Evolutionary conservation across 495 filamentous ascomycete genomes (phyloP).

Genomic region (Thermothielavioides terrestris): DNA sequence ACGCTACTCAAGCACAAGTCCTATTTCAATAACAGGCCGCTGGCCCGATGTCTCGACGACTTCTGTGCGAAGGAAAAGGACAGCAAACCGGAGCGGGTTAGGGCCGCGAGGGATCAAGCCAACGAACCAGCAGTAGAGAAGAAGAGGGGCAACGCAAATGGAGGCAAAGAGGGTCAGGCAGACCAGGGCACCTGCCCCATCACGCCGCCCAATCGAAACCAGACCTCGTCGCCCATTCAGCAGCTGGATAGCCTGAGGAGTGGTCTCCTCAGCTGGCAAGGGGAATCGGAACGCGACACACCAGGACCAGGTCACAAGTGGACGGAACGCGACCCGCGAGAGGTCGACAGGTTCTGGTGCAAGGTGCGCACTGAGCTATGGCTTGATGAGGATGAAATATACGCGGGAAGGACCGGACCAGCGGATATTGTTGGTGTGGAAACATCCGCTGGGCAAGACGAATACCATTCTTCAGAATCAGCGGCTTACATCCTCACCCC

Average conservation of each 20-base stretch:
- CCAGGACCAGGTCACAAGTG: not conserved
- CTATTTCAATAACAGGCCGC: constrained; percentile 19
- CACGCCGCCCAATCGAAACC: not conserved
- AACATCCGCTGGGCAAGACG: not conserved
- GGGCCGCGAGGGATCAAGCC: not conserved
- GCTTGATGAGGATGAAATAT: constrained; percentile 17
- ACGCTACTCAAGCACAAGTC: constrained; percentile 23
- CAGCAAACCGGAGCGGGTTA: not conserved
- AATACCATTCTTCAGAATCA: not conserved
- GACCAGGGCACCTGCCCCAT: not conserved
- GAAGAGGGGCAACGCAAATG: not conserved
- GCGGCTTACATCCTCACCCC: not conserved
- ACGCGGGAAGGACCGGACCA: not conserved
- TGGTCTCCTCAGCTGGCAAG: not conserved
- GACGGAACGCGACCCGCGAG: not conserved
- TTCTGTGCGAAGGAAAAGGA: not conserved
- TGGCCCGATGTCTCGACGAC: constrained; percentile 21
- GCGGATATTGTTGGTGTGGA: not conserved
- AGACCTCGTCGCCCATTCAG: not conserved
- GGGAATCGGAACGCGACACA: not conserved
- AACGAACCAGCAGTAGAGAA: not conserved
- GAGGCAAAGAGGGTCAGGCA: not conserved
- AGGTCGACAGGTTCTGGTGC: constrained; percentile 15
- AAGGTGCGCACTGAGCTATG: constrained; percentile 11
- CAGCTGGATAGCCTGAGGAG: not conserved